Evolutionary conservation across 2,329 filamentous ascomycete genomes (phyloP).

Genomic region (Aspergillus aculeatinus): DNA sequence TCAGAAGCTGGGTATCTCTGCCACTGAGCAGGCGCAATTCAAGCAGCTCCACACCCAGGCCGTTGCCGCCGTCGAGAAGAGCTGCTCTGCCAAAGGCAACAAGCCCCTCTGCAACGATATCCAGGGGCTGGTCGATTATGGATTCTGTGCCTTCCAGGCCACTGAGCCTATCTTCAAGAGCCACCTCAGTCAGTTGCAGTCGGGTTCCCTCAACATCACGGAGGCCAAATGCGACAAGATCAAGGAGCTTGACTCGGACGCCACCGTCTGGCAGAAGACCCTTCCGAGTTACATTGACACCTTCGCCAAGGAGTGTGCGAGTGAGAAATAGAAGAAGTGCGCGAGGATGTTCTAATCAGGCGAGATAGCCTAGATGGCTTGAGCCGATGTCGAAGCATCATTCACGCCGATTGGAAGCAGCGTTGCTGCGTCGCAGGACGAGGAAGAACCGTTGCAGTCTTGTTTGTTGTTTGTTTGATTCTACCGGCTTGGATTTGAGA

Average conservation of each 20-base stretch:
- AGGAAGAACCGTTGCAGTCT: background rate
- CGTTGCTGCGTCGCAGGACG: background rate
- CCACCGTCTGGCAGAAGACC: slow-evolving; percentile 10
- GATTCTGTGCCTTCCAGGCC: slow-evolving; percentile 8
- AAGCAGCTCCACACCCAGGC: slow-evolving; percentile 8
- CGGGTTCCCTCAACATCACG: background rate
- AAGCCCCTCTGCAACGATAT: slow-evolving; percentile 11
- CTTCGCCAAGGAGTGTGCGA: slow-evolving; percentile 8
- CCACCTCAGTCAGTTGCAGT: background rate
- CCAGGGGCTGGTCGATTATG: background rate
- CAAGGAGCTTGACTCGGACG: slow-evolving; percentile 4
- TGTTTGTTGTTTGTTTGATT: background rate
- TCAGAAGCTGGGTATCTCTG: slow-evolving; percentile 4
- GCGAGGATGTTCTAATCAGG: background rate
- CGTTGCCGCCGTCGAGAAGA: slow-evolving; percentile 7
- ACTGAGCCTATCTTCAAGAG: slow-evolving; percentile 8
- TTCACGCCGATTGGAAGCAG: background rate
- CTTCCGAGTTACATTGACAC: slow-evolving; percentile 9
- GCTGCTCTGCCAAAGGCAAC: slow-evolving; percentile 9
- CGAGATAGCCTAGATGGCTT: background rate
- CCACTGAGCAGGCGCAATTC: slow-evolving; percentile 7
- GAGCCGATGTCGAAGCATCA: background rate
- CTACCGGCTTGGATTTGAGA: background rate
- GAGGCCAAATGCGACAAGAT: slow-evolving; percentile 10
- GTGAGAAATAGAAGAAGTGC: slow-evolving; percentile 7